These are phyloP conservation scores for Pyrenopolyporus hunteri DNA, from an alignment of 495 filamentous ascomycete genomes.

Conservation along the genomic window DNA sequence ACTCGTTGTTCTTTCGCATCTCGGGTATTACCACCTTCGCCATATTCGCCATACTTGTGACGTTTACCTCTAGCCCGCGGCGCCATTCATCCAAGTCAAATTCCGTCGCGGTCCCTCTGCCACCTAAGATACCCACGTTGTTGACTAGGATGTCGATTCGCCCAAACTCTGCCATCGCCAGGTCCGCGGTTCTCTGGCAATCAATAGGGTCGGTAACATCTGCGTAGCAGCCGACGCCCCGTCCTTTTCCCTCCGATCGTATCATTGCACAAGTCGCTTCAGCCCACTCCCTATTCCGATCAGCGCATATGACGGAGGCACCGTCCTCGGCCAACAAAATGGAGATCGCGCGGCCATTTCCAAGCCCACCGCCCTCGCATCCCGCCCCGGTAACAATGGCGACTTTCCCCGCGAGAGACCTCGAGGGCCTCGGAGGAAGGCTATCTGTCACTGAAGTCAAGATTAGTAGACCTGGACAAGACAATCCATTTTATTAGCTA, in stretches of 20 bases:
- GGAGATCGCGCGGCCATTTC: conserved; percentile 64
- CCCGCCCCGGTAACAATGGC: conserved; percentile 68
- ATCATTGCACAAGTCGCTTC: conserved; percentile 57
- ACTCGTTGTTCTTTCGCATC: conserved; percentile 56
- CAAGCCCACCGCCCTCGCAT: conserved; percentile 57
- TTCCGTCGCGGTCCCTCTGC: conserved; percentile 58
- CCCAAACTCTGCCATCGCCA: conserved; percentile 50
- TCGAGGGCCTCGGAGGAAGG: conserved; percentile 35
- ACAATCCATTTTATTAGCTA: background rate
- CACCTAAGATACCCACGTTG: conserved; percentile 62
- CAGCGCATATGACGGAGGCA: conserved; percentile 59
- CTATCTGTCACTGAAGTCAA: conserved; percentile 21
- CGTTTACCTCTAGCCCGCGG: conserved; percentile 60
- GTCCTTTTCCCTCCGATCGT: conserved; percentile 30
- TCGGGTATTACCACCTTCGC: conserved; percentile 59
- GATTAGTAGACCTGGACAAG: background rate
- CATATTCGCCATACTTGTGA: conserved; percentile 66
- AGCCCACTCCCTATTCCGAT: conserved; percentile 55
- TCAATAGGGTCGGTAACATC: conserved; percentile 58
- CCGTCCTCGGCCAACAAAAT: conserved; percentile 63
- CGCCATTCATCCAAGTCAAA: conserved; percentile 62
- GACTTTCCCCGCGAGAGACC: conserved; percentile 51
- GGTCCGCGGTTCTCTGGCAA: conserved; percentile 50
- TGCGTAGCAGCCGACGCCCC: conserved; percentile 48
- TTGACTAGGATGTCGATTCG: conserved; percentile 64